Base-by-base conservation (phyloP, 2,329 filamentous ascomycete genomes). In the Aspergillus puulaauensis region DNA sequence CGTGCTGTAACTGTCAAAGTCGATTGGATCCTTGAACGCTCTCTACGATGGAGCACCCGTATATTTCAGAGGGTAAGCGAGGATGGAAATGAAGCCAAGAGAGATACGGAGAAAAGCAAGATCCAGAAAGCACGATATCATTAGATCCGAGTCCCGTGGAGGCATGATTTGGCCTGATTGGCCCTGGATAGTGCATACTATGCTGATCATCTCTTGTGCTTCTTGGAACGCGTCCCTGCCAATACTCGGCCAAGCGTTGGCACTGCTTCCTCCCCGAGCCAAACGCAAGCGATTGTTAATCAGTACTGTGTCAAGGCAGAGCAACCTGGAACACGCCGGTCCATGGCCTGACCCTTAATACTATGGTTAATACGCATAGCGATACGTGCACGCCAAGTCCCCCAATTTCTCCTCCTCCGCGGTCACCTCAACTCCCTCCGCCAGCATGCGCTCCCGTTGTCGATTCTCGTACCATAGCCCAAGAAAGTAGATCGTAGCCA, bases 311-410 rank as follows among this genome's bases (percentile, higher is more conserved):
- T 9, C n/a, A 33, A 3, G 6, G 11, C 5, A 23, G 21, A 45
- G 9, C 21, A 45, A 12, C 37, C 41, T 39, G 14, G 35, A 49
- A 55, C 23, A 15, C 9, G 6, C 17, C 33, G 8, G 14, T 6
- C 12, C 17, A n/a, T 37, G 7, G 17, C 7, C 8, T 19, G 40
- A 4, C 44, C 11, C 21, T 61, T 39, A 64, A 21, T 21, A 21
- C 21, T 21, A 1, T 4, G 1, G 21, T 4, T 21, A 21, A 48
- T 64, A 64, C n/a, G 54, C 54, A 51, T 62, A 64, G 23, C 60
- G 60, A 56, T 62, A 61, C 2, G 54, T 58, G 33, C 52, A 53
- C 11, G 60, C 56, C 51, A 64, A n/a, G 41, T 64, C 62, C 0
- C 62, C 62, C 35, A 60, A 12, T 4, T 31, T 23, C 21, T 59